Conservation (phyloP, 1,139 yeast genomes). For the Sugiyamaella japonica region DNA sequence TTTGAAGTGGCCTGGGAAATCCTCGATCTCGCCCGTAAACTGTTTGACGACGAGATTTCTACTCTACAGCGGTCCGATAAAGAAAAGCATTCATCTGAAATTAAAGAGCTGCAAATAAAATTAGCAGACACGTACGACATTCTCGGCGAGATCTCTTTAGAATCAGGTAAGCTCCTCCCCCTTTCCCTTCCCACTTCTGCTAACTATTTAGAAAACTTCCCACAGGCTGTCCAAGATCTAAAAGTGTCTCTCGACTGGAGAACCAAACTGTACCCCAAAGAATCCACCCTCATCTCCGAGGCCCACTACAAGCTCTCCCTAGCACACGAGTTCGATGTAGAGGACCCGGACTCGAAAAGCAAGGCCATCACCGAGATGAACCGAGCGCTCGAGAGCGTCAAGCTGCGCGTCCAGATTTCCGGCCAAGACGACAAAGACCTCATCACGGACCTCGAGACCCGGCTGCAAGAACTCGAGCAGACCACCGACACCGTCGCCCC, state of each 20-base stretch:
- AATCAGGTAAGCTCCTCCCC: slow-evolving; percentile 48
- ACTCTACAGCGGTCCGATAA: slow-evolving; percentile 29
- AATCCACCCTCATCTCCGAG: slow-evolving; percentile 67
- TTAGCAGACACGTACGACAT: slow-evolving; percentile 77
- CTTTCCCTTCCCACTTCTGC: background rate
- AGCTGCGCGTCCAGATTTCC: slow-evolving; percentile 45
- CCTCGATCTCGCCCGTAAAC: slow-evolving; percentile 68
- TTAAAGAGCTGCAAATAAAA: slow-evolving; percentile 48
- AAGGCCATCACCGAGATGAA: slow-evolving; percentile 61
- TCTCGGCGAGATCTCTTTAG: slow-evolving; percentile 86
- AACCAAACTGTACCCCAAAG: slow-evolving; percentile 51
- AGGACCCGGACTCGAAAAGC: slow-evolving; percentile 44
- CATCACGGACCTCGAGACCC: slow-evolving; percentile 51
- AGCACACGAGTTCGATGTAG: slow-evolving; percentile 70
- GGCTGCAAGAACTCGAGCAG: slow-evolving; percentile 51
- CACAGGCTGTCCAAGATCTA: slow-evolving; percentile 72
- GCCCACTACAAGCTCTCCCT: slow-evolving; percentile 80
- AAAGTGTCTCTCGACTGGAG: slow-evolving; percentile 57
- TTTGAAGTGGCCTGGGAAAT: slow-evolving; percentile 89
- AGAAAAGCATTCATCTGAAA: slow-evolving; percentile 33
- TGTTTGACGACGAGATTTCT: slow-evolving; percentile 53
- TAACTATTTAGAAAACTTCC: slow-evolving; percentile 55
- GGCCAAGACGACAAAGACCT: slow-evolving; percentile 49
- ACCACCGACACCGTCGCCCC: slow-evolving; percentile 54
- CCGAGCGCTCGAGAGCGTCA: slow-evolving; percentile 62